phyloP scores from a whole-genome alignment of 495 filamentous ascomycete species.

The Tuber magnatum region DNA sequence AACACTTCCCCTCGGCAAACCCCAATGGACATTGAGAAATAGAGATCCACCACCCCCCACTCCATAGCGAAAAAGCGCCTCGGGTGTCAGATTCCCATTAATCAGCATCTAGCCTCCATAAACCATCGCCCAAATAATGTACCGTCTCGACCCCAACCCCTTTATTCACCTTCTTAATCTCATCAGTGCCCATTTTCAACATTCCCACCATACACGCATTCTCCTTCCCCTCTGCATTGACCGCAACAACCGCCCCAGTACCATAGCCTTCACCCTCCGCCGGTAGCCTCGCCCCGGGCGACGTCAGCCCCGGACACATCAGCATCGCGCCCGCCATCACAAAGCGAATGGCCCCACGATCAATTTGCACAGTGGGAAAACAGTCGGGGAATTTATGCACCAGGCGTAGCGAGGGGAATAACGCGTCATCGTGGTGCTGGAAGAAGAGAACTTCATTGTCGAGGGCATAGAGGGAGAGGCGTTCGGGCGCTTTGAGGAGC shows the following conservation, averaged over 20 bases:
- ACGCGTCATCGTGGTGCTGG: conserved; percentile 72
- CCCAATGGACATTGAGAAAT: background rate
- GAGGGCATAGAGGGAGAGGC: conserved; percentile 76
- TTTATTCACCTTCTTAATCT: conserved; percentile 87
- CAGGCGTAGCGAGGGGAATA: conserved; percentile 71
- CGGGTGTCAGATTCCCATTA: conserved; percentile 41
- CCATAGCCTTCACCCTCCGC: conserved; percentile 54
- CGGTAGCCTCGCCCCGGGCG: conserved; percentile 68
- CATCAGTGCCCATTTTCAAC: conserved; percentile 79
- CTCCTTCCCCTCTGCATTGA: conserved; percentile 88
- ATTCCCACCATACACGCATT: conserved; percentile 82
- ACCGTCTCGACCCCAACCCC: conserved; percentile 85
- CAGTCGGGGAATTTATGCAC: conserved; percentile 63
- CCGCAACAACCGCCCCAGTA: conserved; percentile 72
- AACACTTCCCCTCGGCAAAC: background rate
- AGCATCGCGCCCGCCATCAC: conserved; percentile 85
- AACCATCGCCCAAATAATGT: conserved; percentile 88
- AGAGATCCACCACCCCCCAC: background rate
- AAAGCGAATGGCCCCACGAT: conserved; percentile 94
- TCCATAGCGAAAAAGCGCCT: background rate
- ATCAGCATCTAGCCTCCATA: conserved; percentile 75
- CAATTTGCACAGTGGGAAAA: conserved; percentile 65
- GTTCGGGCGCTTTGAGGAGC: conserved; percentile 86
- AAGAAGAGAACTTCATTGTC: conserved; percentile 72
- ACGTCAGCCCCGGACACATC: conserved; percentile 90